A percentile compares a stretch with the other conserved stretches of the same genome.
These are phyloP conservation scores for Vicia sativa DNA, from an alignment of 306 rosid genomes.

Conservation along the genomic window DNA sequence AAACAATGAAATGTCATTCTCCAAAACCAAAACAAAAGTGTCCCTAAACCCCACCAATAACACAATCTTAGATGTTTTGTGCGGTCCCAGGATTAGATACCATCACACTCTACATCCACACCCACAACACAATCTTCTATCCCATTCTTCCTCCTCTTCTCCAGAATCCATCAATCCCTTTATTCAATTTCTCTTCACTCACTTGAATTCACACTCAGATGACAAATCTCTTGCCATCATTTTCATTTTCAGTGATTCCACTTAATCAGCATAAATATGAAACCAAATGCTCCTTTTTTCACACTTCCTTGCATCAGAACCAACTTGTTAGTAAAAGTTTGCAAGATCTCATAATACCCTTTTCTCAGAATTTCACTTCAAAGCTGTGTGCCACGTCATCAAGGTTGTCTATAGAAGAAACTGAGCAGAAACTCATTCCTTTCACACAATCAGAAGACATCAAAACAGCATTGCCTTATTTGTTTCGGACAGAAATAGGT, in stretches of 20 bases:
- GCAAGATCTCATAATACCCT: slow-evolving; percentile 19
- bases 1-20: background rate
- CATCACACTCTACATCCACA: background rate
- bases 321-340: slow-evolving; percentile 34
- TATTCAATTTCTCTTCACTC: slow-evolving; percentile 8
- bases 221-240: slow-evolving; percentile 58
- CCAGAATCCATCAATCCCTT: background rate
- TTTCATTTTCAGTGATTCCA: slow-evolving; percentile 41
- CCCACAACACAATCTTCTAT: slow-evolving; percentile 12
- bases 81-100: slow-evolving; percentile 16
- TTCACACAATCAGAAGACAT: slow-evolving; percentile 44
- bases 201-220: slow-evolving; percentile 30
- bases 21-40: background rate
- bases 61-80: background rate
- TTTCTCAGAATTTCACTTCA: slow-evolving; percentile 34
- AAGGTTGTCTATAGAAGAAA: slow-evolving; percentile 50
- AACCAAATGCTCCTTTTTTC: slow-evolving; percentile 37
- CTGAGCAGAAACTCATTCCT: slow-evolving; percentile 33
- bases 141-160: background rate
- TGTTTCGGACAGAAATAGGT: slow-evolving; percentile 76
- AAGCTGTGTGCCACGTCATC: slow-evolving; percentile 50
- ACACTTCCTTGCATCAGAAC: slow-evolving; percentile 22
- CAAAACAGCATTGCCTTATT: slow-evolving; percentile 51
- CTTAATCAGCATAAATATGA: slow-evolving; percentile 31
- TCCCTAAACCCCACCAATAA: slow-evolving; percentile 11